Evolutionary conservation across 2,329 filamentous ascomycete genomes (phyloP), one percentile per base, ranked within the genome.

Genomic region (Hysterium pulicare): DNA sequence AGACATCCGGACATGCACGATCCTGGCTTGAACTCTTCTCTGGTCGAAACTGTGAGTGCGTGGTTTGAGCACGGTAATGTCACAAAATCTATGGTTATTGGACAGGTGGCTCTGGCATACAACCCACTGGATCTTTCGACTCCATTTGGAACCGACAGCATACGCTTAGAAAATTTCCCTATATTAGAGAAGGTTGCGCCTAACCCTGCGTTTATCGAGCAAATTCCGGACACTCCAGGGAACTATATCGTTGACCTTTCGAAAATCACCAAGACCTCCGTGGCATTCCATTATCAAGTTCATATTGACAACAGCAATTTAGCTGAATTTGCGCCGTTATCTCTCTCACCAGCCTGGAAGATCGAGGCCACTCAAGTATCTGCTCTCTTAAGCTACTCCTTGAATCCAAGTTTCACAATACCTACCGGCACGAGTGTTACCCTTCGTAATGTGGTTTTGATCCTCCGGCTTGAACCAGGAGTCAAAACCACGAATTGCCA

Each of bases 201-300:
- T 1, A 98, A 98, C 64, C 88, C 89, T 33, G 87, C 90, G 44
- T 95, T 97, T 68, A 83, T 97, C 39, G 81, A 83, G 23, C 85
- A 89, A 53, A 74, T 78, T 1, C 60, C 75, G 1, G 81, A 84
- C 8, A 82, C 79, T 44, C 78, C 85, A 3, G 90, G 94, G 45
- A 84, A 91, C 59, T 98, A 94, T 68, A 79, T 74, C 0, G 72
- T 98, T 23, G 81, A 90, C 48, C 70, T 93, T 5, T 75, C 82
- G 11, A 82, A 84, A 60, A 78, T 96, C 50, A 71, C 75, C 47
- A 82, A 84, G 55, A 84, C 87, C 1, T 79, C 84, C 0, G 83
- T 91, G 5, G 91, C 86, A 6, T 97, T 98, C 72, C 95, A 93
- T 46, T 98, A 97, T 67, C 87, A 90, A 57, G 75, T 96, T 9